These are phyloP conservation scores for Skeletonema marinoi DNA, from an alignment of 108 stramenopile genomes.

Conservation along the genomic window DNA sequence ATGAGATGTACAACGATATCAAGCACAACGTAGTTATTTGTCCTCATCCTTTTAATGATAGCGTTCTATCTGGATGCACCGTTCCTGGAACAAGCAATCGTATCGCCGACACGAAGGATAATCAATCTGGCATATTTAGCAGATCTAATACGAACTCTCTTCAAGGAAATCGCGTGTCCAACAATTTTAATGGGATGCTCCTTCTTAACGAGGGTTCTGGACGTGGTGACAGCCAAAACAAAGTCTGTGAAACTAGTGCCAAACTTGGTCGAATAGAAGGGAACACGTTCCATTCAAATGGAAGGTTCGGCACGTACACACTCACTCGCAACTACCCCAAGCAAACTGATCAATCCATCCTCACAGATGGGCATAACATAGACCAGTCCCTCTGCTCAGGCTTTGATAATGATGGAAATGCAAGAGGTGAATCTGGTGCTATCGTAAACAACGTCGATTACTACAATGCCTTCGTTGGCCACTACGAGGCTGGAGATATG, in stretches of 20 bases:
- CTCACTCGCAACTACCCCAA: slow-evolving; percentile 45
- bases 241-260: slow-evolving; percentile 43
- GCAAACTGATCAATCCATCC: slow-evolving; percentile 53
- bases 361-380: slow-evolving; percentile 48
- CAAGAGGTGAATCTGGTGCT: slow-evolving; percentile 40
- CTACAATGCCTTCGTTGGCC: slow-evolving; percentile 65
- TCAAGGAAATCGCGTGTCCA: slow-evolving; percentile 59
- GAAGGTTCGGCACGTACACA: neutral
- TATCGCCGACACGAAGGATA: slow-evolving; percentile 50
- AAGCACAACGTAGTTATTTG: slow-evolving; percentile 62
- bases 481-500: slow-evolving; percentile 45
- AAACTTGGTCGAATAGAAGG: slow-evolving; percentile 49
- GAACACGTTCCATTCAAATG: slow-evolving; percentile 61
- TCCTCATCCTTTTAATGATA: slow-evolving; percentile 53
- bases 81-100: slow-evolving; percentile 59
- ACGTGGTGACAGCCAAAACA: slow-evolving; percentile 39
- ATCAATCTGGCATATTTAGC: slow-evolving; percentile 57
- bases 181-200: slow-evolving; percentile 66
- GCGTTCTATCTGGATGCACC: slow-evolving; percentile 53
- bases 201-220: slow-evolving; percentile 36
- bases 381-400: slow-evolving; percentile 42
- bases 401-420: slow-evolving; percentile 48
- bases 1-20: slow-evolving; percentile 68
- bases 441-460: slow-evolving; percentile 63
- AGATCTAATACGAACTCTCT: slow-evolving; percentile 48